Percentiles rank a stretch among this genome's conserved stretches.
Conservation (phyloP, 345 rosid genomes). For the Heritiera littoralis region DNA sequence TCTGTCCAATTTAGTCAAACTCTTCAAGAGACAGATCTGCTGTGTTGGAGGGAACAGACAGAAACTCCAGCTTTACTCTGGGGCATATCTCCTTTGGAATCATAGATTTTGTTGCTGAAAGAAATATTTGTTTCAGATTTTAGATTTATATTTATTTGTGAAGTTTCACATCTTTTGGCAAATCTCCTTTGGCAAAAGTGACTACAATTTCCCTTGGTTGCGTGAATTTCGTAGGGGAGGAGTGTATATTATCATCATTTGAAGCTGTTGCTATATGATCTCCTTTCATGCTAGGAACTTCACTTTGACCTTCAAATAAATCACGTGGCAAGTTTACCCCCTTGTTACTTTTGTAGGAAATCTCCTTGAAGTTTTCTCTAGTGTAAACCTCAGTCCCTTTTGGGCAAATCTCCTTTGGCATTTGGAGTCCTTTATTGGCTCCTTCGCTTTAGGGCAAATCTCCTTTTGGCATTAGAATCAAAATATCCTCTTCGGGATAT, state of each 20-base stretch:
- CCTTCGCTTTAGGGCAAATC: slow-evolving; percentile 32
- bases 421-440: slow-evolving; percentile 37
- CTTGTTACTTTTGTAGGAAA: slow-evolving; percentile 18
- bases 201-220: slow-evolving; percentile 24
- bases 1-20: neutral
- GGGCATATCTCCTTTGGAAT: slow-evolving; percentile 63
- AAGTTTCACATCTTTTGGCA: slow-evolving; percentile 37
- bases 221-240: slow-evolving; percentile 32
- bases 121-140: slow-evolving; percentile 21
- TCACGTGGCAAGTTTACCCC: slow-evolving; percentile 11
- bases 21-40: slow-evolving; percentile 25
- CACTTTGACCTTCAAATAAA: slow-evolving; percentile 11
- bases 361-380: slow-evolving; percentile 37
- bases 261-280: slow-evolving; percentile 43
- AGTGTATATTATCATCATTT: slow-evolving; percentile 30
- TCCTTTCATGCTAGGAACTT: slow-evolving; percentile 44
- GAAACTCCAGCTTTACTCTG: slow-evolving; percentile 26
- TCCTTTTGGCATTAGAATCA: slow-evolving; percentile 48
- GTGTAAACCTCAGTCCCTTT: slow-evolving; percentile 42
- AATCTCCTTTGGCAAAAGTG: slow-evolving; percentile 56
- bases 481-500: slow-evolving; percentile 23
- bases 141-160: slow-evolving; percentile 9
- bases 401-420: slow-evolving; percentile 52
- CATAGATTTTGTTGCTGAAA: slow-evolving; percentile 23
- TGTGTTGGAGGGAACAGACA: slow-evolving; percentile 18